Percentiles rank a stretch among this genome's conserved stretches.
phyloP scores from a whole-genome alignment of 768 basidiomycete species.

The Royoungia palumana region DNA sequence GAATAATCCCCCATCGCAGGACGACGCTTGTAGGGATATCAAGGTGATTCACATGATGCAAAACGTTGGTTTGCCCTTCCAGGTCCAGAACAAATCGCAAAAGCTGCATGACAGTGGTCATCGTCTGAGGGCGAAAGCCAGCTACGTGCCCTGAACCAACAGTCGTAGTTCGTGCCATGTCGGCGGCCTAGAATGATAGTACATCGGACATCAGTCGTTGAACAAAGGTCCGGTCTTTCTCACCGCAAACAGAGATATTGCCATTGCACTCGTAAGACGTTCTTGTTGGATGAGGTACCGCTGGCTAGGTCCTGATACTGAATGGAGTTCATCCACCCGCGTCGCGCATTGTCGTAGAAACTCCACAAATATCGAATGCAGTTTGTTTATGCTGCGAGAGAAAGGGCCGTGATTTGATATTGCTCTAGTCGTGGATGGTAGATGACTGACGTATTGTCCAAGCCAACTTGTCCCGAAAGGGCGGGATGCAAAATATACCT shows the following conservation, averaged over 20 bases:
- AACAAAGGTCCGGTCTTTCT: constrained; percentile 2
- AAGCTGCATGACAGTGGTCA: constrained; percentile 42
- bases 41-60: constrained; percentile 21
- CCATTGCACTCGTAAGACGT: constrained; percentile 33
- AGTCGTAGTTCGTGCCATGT: constrained; percentile 8
- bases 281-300: constrained; percentile 23
- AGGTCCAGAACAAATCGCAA: constrained; percentile 40
- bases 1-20: constrained; percentile 53
- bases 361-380: constrained; percentile 17
- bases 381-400: constrained; percentile 10
- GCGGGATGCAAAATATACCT: constrained; percentile 51
- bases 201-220: not conserved
- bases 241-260: constrained; percentile 37
- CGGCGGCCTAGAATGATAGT: constrained; percentile 19
- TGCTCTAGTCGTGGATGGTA: not conserved
- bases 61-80: constrained; percentile 11
- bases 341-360: constrained; percentile 18
- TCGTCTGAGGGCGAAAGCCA: constrained; percentile 47
- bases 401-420: not conserved
- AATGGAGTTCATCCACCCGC: constrained; percentile 11
- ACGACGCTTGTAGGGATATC: constrained; percentile 49
- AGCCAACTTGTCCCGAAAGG: constrained; percentile 12
- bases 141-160: not conserved
- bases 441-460: constrained; percentile 21
- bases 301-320: constrained; percentile 1